Base-by-base conservation (phyloP, 305 asterid genomes). In the Stenogyne calaminthoides region DNA sequence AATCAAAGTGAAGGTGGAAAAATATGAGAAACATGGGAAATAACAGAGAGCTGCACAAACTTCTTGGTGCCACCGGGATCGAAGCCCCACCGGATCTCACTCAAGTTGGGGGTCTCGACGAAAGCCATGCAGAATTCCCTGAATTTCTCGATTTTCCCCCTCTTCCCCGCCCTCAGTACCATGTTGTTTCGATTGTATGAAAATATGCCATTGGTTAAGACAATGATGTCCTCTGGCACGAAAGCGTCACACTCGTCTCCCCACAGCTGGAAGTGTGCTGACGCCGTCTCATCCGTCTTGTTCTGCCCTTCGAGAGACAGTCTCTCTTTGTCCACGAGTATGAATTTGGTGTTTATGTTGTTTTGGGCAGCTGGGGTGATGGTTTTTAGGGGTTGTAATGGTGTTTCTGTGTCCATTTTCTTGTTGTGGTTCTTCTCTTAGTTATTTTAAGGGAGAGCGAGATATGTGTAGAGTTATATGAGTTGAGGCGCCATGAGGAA, bases 261-360 rank as follows among this genome's bases (percentile, higher is more conserved):
- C 89, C 93, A 88, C 47, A 88, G 60, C 77, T 89, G 90, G 67
- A 93, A 87, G 81, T 93, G 96, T 49, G 89, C 95, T 0, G 97
- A 88, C 11, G 98, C 97, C 0, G 89, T 90, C 80, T 92, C 96
- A 66, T 89, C 97, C 0, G 83, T 75, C 78, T 78, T 87, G 68
- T 52, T 51, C 18, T 83, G 90, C 3, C 85, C 89, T 75, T 88
- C 88, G 3, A 77, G 0, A 11, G 66, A 12, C 12, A 71, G 78
- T 12, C 70, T 78, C 12, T 79, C 94, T 80, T 91, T 88, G 57
- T 89, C 94, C 36, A 91, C 60, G 7, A 88, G 70, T 65, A 91
- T 85, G 86, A 88, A 86, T 56, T 69, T 79, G 67, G 78, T 55
- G 81, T 82, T 86, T 32, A 88, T 82, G 70, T 88, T 87, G 89